Base-by-base conservation (phyloP, 805 yeast species). In the Metschnikowia koreensis region DNA sequence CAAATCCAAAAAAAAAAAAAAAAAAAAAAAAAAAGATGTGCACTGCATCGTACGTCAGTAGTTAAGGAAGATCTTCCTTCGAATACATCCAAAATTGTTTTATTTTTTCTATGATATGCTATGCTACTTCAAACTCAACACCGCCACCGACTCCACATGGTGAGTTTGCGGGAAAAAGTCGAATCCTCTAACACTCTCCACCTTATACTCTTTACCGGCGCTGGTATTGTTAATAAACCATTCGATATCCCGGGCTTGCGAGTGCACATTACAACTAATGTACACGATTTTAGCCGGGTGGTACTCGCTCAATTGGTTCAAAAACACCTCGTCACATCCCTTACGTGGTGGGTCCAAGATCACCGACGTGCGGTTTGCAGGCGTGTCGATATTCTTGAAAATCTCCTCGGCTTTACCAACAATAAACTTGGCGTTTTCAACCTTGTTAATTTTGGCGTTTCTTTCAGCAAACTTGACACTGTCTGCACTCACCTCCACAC, bases 121-220 rank as follows among this genome's bases (percentile, higher is more conserved):
- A 16, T 22, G 13, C 39, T 38, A 38, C 47, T 54, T 57, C 39
- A 56, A 46, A 36, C 58, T 56, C 53, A 89, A 70, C 6, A 89
- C 94, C 13, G 93, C 93, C 16, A 89, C 89, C 64, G 93, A 83
- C 67, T 89, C 97, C 38, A 89, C 96, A 63, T 89, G 97, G 62
- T 90, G 93, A 0, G 97, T 90, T 70, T 90, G 96, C 2, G 97
- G 97, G 75, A 94, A 94, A 73, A 94, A 93, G 69, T 94, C 99
- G 67, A 94, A 94, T 1, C 99, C 99, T 63, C 90, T 83, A 26
- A 94, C 76, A 59, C 93, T 86, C 59, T 89, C 96, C 43, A 94
- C 80, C 52, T 71, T 73, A 72, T 90, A 94, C 38, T 77, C 64
- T 7, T 66, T 60, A 4, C 94, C 94, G 58, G 82, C 74, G 36